These are phyloP conservation scores for Knoxdaviesia capensis DNA, from an alignment of 2,329 filamentous ascomycete genomes.

Conservation along the genomic window DNA sequence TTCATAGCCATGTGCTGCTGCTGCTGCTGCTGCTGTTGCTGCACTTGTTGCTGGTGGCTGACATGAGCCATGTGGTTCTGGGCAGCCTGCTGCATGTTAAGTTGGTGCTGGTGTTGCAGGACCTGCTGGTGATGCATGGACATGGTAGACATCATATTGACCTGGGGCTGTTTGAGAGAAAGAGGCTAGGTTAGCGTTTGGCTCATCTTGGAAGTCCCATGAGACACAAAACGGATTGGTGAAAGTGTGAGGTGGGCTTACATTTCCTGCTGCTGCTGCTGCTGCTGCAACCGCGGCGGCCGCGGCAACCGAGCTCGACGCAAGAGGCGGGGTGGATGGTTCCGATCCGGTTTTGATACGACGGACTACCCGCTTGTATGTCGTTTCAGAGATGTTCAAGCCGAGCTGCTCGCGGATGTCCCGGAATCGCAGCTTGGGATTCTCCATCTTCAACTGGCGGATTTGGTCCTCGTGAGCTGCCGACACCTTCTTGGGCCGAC, in stretches of 20 bases:
- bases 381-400: constrained; percentile 4
- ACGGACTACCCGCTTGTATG: constrained; percentile 4
- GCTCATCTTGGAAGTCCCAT: too few species aligned
- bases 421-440: constrained; percentile 4
- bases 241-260: too few species aligned
- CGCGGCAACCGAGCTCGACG: not conserved
- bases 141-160: too few species aligned
- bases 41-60: not conserved
- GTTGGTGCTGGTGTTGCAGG: too few species aligned
- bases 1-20: not conserved
- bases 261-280: not conserved
- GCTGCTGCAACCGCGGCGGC: constrained; percentile 1
- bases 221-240: too few species aligned
- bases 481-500: constrained; percentile 5
- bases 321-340: not conserved
- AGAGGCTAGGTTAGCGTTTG: too few species aligned
- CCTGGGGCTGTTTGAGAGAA: too few species aligned
- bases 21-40: not conserved
- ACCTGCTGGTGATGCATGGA: too few species aligned
- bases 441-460: constrained; percentile 1
- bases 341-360: constrained; percentile 2
- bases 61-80: too few species aligned
- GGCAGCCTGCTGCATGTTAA: too few species aligned
- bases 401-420: constrained; percentile 4
- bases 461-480: constrained; percentile 2